A percentile compares a stretch with the other conserved stretches of the same genome.
Evolutionary conservation across 495 filamentous ascomycete species (phyloP).

Genomic region (Penicillium herquei): DNA sequence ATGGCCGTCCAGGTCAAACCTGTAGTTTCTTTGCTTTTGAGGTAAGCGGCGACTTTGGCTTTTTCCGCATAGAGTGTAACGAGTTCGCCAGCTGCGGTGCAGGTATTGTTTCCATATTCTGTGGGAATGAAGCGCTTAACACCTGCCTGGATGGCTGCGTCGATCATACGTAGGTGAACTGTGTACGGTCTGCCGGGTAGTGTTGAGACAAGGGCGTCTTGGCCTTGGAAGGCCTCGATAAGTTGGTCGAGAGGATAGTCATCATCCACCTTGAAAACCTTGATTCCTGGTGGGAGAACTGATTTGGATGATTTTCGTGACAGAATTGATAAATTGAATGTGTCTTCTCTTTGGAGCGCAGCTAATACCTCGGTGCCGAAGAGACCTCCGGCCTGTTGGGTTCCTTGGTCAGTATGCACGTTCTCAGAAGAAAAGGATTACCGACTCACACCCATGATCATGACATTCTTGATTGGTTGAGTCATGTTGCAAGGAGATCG

Average conservation of each 20-base stretch:
- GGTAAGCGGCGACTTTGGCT: neutral
- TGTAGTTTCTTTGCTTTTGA: neutral
- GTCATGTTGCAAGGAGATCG: neutral
- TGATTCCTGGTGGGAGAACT: neutral
- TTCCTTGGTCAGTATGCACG: neutral
- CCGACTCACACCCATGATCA: neutral
- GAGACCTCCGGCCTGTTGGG: constrained; percentile 5
- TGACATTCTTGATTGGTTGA: neutral
- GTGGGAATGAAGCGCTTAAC: constrained; percentile 6
- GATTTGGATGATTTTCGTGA: constrained; percentile 1
- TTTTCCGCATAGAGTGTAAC: neutral
- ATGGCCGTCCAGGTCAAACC: constrained; percentile 4
- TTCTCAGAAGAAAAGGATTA: neutral
- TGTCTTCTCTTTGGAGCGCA: neutral
- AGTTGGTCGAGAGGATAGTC: constrained; percentile 6
- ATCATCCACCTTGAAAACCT: neutral
- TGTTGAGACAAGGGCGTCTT: constrained; percentile 5
- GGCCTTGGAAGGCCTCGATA: neutral
- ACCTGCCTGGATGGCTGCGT: constrained; percentile 3
- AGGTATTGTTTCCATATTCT: constrained; percentile 7
- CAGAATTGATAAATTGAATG: constrained; percentile 5
- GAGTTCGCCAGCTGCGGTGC: constrained; percentile 1
- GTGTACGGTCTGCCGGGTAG: constrained; percentile 1
- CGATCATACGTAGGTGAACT: constrained; percentile 8
- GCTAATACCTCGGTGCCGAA: constrained; percentile 5